These are phyloP conservation scores for Mycena rebaudengoi DNA, from an alignment of 768 basidiomycete species.

Conservation along the genomic window DNA sequence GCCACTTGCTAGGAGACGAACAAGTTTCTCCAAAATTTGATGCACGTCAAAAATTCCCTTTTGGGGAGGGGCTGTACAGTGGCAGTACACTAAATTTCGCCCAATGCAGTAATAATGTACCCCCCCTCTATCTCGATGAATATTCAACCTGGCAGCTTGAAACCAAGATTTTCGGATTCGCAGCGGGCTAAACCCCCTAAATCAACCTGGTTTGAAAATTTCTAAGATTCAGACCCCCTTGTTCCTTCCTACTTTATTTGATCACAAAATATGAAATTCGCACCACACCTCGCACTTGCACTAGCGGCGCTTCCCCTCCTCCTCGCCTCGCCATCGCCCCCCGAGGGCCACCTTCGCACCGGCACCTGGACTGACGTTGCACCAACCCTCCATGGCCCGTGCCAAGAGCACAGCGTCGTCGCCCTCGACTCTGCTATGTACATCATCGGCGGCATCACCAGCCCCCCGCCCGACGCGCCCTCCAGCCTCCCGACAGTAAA, in stretches of 20 bases:
- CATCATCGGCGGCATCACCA: constrained; percentile 2
- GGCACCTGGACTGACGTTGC: neutral
- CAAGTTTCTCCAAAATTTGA: too few species aligned
- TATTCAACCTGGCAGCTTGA: too few species aligned
- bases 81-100: too few species aligned
- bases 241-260: constrained; percentile 1
- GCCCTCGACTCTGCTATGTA: constrained; percentile 4
- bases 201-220: too few species aligned
- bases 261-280: constrained; percentile 1
- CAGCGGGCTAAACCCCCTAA: too few species aligned
- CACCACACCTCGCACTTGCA: neutral
- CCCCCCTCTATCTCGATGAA: too few species aligned
- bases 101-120: too few species aligned
- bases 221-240: too few species aligned
- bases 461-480: neutral
- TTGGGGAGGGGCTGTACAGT: too few species aligned
- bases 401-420: neutral
- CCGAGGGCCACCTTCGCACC: neutral
- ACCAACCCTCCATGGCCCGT: neutral
- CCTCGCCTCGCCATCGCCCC: constrained; percentile 1
- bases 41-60: too few species aligned
- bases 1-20: too few species aligned
- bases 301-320: constrained; percentile 1
- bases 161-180: too few species aligned
- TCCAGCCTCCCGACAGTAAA: neutral